Conservation (phyloP, 208 protist species). For the Leishmania mexicana region DNA sequence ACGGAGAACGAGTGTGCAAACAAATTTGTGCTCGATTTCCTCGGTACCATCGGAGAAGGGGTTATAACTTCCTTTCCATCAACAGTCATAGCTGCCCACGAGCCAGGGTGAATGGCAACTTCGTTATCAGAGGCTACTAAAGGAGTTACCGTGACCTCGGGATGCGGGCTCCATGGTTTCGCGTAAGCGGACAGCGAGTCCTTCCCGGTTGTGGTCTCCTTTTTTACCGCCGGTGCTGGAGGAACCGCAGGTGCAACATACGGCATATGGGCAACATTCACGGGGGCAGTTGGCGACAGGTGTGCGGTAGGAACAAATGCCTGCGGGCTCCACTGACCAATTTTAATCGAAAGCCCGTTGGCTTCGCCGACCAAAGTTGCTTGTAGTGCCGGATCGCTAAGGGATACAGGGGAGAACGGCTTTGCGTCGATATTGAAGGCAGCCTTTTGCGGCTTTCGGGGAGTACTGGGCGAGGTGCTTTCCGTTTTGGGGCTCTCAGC, state of each 20-base stretch:
- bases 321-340: slow-evolving; percentile 23
- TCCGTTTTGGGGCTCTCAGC: slow-evolving; percentile 5
- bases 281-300: slow-evolving; percentile 10
- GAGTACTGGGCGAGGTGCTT: slow-evolving; percentile 6
- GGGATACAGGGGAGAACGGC: slow-evolving; percentile 22
- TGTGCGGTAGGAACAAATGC: slow-evolving; percentile 15
- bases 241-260: background rate
- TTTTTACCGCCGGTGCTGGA: background rate
- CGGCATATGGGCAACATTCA: slow-evolving; percentile 6
- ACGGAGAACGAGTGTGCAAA: slow-evolving; percentile 60
- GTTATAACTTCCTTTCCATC: slow-evolving; percentile 32
- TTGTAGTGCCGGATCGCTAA: slow-evolving; percentile 22
- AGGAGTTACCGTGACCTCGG: slow-evolving; percentile 15
- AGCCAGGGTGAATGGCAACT: slow-evolving; percentile 25
- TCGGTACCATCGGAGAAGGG: slow-evolving; percentile 47
- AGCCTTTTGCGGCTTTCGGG: slow-evolving; percentile 20
- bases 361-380: slow-evolving; percentile 10
- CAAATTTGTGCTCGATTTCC: slow-evolving; percentile 36
- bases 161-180: slow-evolving; percentile 40
- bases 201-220: slow-evolving; percentile 15
- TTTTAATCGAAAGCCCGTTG: slow-evolving; percentile 24
- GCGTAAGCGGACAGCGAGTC: slow-evolving; percentile 35
- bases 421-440: slow-evolving; percentile 30
- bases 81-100: slow-evolving; percentile 14
- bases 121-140: slow-evolving; percentile 23